These are phyloP conservation scores for Alternaria sp. DNA, from an alignment of 2,329 filamentous ascomycete genomes.

Conservation along the genomic window DNA sequence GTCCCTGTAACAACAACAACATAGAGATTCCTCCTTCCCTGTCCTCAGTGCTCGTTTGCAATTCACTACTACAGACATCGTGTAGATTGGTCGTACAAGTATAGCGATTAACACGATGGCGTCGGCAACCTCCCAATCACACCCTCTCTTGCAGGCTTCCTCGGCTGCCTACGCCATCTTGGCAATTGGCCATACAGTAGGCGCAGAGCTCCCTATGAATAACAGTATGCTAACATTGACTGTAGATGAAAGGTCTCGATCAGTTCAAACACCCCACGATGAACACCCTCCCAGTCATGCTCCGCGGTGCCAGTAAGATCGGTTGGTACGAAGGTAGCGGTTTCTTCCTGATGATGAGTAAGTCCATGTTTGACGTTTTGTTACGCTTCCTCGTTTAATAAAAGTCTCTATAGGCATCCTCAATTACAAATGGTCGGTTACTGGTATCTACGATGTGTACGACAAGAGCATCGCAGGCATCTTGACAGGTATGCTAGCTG, in stretches of 20 bases:
- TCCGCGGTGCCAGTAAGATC: conserved; percentile 43
- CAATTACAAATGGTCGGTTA: conserved; percentile 48
- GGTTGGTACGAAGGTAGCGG: conserved; percentile 50
- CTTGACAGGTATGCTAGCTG: conserved; percentile 35
- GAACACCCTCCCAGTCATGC: conserved; percentile 34
- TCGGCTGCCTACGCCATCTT: conserved; percentile 42
- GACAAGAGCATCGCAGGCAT: conserved; percentile 45
- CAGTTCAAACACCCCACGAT: conserved; percentile 46
- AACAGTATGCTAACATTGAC: neutral
- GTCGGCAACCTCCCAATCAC: conserved; percentile 23
- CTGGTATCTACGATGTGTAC: conserved; percentile 40
- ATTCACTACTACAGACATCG: neutral
- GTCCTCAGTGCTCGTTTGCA: neutral
- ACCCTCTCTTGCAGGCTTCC: conserved; percentile 42
- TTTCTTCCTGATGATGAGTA: conserved; percentile 48
- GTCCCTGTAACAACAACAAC: neutral
- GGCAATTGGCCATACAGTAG: conserved; percentile 45
- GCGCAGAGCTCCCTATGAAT: neutral
- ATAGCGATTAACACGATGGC: conserved; percentile 19
- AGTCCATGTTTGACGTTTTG: neutral
- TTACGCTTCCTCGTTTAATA: neutral
- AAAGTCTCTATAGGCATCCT: conserved; percentile 30
- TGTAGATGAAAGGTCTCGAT: conserved; percentile 44
- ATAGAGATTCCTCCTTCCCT: neutral
- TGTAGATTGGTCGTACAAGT: neutral